These are phyloP conservation scores for Musa schizocarpa DNA, from an alignment of 176 grass and related monocot species.

Conservation along the genomic window DNA sequence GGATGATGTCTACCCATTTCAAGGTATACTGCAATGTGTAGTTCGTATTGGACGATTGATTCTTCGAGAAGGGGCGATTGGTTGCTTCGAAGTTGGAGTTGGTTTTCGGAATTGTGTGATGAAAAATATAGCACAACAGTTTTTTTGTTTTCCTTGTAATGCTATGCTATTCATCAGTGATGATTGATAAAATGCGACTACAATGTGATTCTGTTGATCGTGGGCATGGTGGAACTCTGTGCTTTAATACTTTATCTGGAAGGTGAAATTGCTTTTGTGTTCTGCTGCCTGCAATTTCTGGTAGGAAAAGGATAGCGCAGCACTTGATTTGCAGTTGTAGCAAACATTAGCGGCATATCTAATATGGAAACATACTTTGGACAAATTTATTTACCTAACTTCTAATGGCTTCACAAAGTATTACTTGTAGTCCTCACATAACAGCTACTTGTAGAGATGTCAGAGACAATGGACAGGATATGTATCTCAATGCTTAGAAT, in stretches of 20 bases:
- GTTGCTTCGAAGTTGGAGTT: neutral
- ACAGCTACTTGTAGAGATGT: neutral
- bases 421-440: neutral
- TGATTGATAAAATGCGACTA: neutral
- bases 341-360: neutral
- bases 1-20: neutral
- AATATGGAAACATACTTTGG: neutral
- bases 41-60: neutral
- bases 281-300: neutral
- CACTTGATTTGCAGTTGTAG: neutral
- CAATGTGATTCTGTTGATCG: neutral
- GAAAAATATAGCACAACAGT: neutral
- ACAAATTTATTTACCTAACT: neutral
- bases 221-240: neutral
- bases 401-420: neutral
- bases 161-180: neutral
- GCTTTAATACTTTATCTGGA: neutral
- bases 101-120: neutral
- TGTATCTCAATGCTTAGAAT: too few relatives aligned
- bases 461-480: too few relatives aligned
- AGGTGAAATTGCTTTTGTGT: neutral
- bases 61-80: neutral
- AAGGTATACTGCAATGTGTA: neutral
- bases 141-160: neutral
- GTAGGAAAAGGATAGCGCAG: neutral